These are phyloP conservation scores for Acanthochlamys bracteata DNA, from an alignment of 106 monocot species.

Conservation along the genomic window DNA sequence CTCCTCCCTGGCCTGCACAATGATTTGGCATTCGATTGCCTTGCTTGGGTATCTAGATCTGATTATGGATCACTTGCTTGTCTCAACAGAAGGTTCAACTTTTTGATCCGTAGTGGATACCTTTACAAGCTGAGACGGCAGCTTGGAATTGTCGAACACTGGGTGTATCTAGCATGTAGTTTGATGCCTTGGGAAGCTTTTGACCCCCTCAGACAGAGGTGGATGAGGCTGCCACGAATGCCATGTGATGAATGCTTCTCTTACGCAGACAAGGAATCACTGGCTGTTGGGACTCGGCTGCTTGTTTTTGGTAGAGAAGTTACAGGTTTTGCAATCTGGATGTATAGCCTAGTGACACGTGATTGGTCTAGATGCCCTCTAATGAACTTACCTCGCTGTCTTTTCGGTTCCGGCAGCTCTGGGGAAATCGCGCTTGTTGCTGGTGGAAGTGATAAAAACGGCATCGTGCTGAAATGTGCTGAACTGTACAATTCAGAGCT, in stretches of 20 bases:
- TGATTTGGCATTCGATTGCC: constrained; percentile 56
- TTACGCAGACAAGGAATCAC: constrained; percentile 79
- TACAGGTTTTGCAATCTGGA: constrained; percentile 69
- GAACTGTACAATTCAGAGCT: constrained; percentile 80
- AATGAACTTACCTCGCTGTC: constrained; percentile 67
- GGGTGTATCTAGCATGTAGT: constrained; percentile 70
- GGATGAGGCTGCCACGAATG: constrained; percentile 79
- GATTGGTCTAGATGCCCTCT: constrained; percentile 57
- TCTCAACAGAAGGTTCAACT: constrained; percentile 44
- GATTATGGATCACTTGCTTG: constrained; percentile 68
- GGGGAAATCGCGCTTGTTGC: constrained; percentile 78
- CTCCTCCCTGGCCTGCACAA: constrained; percentile 58
- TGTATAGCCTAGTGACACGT: constrained; percentile 49
- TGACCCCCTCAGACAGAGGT: constrained; percentile 48
- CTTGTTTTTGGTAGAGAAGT: constrained; percentile 92
- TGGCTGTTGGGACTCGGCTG: constrained; percentile 78
- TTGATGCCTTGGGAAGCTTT: constrained; percentile 84
- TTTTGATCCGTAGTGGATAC: constrained; percentile 55
- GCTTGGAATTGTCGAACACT: constrained; percentile 57
- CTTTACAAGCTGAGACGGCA: constrained; percentile 61
- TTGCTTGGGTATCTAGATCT: constrained; percentile 54
- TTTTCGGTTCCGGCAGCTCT: constrained; percentile 65
- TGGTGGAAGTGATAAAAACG: constrained; percentile 63
- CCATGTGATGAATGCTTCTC: constrained; percentile 91
- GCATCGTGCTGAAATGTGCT: constrained; percentile 57